Base-by-base conservation (phyloP, 345 rosid genomes). In the Conringia planisiliqua region DNA sequence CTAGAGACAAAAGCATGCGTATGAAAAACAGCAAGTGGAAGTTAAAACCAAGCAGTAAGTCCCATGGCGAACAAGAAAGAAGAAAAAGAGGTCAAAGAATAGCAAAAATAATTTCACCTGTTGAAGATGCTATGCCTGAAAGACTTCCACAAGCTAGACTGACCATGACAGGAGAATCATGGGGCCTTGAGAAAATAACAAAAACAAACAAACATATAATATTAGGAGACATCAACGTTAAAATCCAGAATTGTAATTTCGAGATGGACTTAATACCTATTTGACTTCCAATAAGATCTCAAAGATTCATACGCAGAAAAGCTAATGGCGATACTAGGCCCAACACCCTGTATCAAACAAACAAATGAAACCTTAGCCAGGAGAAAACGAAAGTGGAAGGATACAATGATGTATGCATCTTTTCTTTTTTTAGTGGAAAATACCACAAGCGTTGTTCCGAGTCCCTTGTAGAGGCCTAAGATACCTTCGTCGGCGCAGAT, bases 81-180 rank as follows among this genome's bases (percentile, higher is more conserved):
- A 5, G 2, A 47, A 9, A 48, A n/a, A 42, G 20, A 10, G 40
- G 29, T 17, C 63, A 56, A 62, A 36, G 17, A 77, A 73, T 30
- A 57, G 22, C 39, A 14, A 26, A 66, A 57, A 68, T 70, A 39
- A 81, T 79, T 79, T 86, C 78, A 89, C 97, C 97, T 66, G 99
- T 95, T 61, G 99, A 92, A 40, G 99, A 89, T n/a, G 89, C 99
- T 79, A 95, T 84, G 78, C 99, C 97, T 40, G 99, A 95, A 54
- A 92, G 85, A 79, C 99, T 95, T 80, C 97, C 99, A 79, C 97
- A 95, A 32, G 96, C 92, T 66, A 95, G 84, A 80, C 99, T 89
- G 62, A 88, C 84, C 42, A 84, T 75, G 26, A 83, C 72, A 32
- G 86, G 70, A 64, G 98, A 83, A 87, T 95, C 98, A 58, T 88